Conservation (phyloP, 106 monocot genomes). For the Dioscorea dumetorum region DNA sequence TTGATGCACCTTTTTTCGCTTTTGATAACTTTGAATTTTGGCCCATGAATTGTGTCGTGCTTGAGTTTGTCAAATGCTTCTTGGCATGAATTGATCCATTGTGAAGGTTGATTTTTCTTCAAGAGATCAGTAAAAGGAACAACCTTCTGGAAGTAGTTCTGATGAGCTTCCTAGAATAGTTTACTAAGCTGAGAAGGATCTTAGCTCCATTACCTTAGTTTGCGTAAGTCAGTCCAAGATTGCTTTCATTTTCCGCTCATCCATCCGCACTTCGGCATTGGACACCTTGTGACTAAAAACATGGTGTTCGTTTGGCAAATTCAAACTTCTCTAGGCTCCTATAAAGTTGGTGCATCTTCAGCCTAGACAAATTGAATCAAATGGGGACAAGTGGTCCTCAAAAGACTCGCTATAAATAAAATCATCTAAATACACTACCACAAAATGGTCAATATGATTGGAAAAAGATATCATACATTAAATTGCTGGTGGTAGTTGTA, state of each 20-base stretch:
- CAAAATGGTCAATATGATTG: neutral
- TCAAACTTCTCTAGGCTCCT: neutral
- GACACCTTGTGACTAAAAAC: neutral
- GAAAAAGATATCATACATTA: neutral
- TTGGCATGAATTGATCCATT: too few species aligned
- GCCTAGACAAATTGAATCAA: neutral
- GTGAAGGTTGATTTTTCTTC: too few species aligned
- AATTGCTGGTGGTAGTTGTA: neutral
- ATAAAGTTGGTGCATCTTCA: neutral
- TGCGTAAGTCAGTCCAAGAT: neutral
- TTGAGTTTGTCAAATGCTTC: too few species aligned
- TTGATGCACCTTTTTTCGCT: too few species aligned
- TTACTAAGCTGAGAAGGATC: too few species aligned
- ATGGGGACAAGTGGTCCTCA: neutral
- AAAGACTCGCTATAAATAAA: neutral
- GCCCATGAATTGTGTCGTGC: too few species aligned
- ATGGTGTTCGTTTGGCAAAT: neutral
- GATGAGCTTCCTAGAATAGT: too few species aligned
- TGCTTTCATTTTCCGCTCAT: neutral
- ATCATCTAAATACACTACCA: neutral
- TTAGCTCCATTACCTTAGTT: too few species aligned
- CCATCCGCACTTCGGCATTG: neutral
- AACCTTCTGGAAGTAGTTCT: too few species aligned
- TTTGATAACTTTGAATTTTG: too few species aligned
- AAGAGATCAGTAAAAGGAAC: too few species aligned